Conservation (phyloP, 345 rosid species). For the Dipteronia sinensis region DNA sequence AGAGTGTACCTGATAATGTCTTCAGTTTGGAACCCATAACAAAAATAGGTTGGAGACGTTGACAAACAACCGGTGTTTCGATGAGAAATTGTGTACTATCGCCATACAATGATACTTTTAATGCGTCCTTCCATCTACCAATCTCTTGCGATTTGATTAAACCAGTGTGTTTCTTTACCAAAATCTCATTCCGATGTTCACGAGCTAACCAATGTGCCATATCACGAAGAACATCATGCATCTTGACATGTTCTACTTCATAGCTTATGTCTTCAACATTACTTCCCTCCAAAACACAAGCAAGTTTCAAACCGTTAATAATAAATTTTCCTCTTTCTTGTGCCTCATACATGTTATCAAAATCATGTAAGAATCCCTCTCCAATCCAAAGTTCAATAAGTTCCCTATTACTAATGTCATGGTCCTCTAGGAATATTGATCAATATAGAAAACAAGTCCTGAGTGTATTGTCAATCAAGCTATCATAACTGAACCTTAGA, state of each 20-base stretch:
- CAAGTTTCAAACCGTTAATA: neutral
- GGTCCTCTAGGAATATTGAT: neutral
- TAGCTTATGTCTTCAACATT: too few relatives aligned
- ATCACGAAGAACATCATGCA: too few relatives aligned
- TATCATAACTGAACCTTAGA: neutral
- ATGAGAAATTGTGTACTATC: neutral
- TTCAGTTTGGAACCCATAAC: neutral
- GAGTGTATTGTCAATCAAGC: neutral
- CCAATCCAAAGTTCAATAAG: neutral
- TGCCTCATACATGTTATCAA: neutral
- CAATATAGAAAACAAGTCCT: neutral
- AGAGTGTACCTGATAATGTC: neutral
- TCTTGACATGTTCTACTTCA: too few relatives aligned
- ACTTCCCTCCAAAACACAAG: neutral
- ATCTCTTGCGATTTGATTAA: neutral
- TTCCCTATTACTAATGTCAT: neutral
- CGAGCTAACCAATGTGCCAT: too few relatives aligned
- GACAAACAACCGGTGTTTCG: neutral
- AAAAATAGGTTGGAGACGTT: neutral
- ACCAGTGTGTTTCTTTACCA: neutral
- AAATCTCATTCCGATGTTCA: neutral
- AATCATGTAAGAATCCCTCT: neutral
- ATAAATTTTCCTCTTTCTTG: neutral
- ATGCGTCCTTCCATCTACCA: neutral
- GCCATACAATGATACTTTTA: neutral